Evolutionary conservation across 768 basidiomycete species (phyloP).

Genomic region (Mrakia frigida): DNA sequence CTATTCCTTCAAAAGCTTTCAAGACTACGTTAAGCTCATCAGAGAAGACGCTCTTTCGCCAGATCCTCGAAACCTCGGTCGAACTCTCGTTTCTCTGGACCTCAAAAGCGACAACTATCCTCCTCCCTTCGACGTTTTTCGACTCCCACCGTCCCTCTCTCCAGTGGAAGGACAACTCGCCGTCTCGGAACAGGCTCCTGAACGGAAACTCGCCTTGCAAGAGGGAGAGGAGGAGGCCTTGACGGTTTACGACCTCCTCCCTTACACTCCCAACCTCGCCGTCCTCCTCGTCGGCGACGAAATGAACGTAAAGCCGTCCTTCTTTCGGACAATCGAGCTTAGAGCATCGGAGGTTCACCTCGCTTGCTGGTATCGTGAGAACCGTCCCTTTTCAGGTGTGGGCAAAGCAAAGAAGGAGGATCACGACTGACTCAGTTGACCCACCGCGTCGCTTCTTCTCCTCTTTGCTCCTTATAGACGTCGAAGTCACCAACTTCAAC

Average conservation of each 20-base stretch:
- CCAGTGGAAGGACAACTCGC: background rate
- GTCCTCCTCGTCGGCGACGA: background rate
- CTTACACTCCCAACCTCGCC: background rate
- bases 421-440: too few relatives aligned
- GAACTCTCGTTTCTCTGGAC: background rate
- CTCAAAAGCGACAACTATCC: background rate
- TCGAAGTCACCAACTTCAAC: constrained; percentile 2
- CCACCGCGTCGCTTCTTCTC: background rate
- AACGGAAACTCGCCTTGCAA: too few relatives aligned
- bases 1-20: background rate
- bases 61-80: background rate
- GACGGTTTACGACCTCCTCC: background rate
- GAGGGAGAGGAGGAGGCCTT: background rate
- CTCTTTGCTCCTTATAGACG: background rate
- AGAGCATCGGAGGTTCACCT: background rate
- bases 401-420: too few relatives aligned
- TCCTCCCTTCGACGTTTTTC: background rate
- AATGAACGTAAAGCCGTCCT: background rate
- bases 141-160: background rate
- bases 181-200: background rate
- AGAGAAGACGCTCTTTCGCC: background rate
- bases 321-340: background rate
- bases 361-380: constrained; percentile 8
- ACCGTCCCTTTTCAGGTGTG: background rate
- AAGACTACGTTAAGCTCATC: background rate